Conservation (phyloP, 2,329 filamentous ascomycete genomes). For the Fusarium anthophilum region DNA sequence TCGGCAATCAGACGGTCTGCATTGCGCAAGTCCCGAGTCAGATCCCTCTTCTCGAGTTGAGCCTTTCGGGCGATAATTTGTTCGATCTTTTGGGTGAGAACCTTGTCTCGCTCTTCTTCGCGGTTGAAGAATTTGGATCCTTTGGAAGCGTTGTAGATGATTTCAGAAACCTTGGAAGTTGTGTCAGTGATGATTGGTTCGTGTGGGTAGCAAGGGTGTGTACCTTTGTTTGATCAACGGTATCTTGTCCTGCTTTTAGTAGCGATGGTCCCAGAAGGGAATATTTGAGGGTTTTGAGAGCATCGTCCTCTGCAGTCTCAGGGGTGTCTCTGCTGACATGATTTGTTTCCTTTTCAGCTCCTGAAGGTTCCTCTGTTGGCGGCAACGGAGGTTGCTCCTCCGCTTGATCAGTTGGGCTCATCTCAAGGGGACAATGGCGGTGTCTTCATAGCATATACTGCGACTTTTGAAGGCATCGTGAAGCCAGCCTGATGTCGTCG, state of each 20-base stretch:
- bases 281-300: slow-evolving; percentile 77
- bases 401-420: slow-evolving; percentile 24
- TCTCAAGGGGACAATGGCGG: slow-evolving; percentile 22
- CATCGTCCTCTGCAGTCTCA: slow-evolving; percentile 10
- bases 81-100: slow-evolving; percentile 86
- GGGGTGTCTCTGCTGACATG: slow-evolving; percentile 1
- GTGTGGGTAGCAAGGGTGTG: background rate
- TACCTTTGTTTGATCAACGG: slow-evolving; percentile 90
- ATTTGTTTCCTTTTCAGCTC: background rate
- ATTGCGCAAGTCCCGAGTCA: slow-evolving; percentile 75
- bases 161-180: slow-evolving; percentile 77
- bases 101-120: slow-evolving; percentile 83
- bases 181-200: background rate
- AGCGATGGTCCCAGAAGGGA: slow-evolving; percentile 88
- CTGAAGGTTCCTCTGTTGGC: slow-evolving; percentile 1
- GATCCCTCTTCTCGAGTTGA: slow-evolving; percentile 78
- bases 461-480: slow-evolving; percentile 33
- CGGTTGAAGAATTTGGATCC: slow-evolving; percentile 96
- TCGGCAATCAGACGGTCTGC: slow-evolving; percentile 85
- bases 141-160: slow-evolving; percentile 97
- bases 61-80: slow-evolving; percentile 79
- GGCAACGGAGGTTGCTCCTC: slow-evolving; percentile 24
- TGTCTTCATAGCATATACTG: background rate
- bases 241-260: slow-evolving; percentile 92
- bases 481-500: slow-evolving; percentile 21